phyloP scores from a whole-genome alignment of 1,284 basidiomycete genomes.

The Ceratobasidium sp. region DNA sequence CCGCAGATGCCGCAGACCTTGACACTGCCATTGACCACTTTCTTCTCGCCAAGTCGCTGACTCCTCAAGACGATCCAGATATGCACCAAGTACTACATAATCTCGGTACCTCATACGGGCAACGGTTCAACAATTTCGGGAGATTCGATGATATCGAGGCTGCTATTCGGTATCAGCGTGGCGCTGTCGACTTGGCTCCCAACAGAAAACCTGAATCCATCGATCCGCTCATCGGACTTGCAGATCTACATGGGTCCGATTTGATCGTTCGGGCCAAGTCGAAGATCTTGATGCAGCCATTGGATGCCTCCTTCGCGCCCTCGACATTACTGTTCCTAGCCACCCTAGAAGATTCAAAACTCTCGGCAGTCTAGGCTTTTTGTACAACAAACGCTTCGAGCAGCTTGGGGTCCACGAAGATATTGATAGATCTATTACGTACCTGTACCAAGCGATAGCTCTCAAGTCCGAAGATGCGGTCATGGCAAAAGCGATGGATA shows the following conservation, averaged over 20 bases:
- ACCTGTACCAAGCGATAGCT: neutral
- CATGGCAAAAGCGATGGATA: neutral
- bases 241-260: neutral
- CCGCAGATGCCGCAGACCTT: neutral
- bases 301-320: neutral
- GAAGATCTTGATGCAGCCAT: neutral
- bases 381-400: neutral
- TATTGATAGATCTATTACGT: neutral
- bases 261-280: neutral
- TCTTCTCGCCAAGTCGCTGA: neutral
- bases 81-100: neutral
- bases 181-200: neutral
- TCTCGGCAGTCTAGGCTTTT: neutral
- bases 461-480: neutral
- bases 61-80: neutral
- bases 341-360: neutral
- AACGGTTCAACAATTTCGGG: neutral
- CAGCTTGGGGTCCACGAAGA: neutral
- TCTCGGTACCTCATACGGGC: neutral
- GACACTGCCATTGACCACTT: neutral
- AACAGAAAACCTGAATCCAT: neutral
- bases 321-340: neutral
- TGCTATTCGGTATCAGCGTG: neutral
- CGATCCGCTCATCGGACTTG: neutral
- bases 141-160: neutral